Base-by-base conservation (phyloP, 208 protist species). In the Polymyxa betae region DNA sequence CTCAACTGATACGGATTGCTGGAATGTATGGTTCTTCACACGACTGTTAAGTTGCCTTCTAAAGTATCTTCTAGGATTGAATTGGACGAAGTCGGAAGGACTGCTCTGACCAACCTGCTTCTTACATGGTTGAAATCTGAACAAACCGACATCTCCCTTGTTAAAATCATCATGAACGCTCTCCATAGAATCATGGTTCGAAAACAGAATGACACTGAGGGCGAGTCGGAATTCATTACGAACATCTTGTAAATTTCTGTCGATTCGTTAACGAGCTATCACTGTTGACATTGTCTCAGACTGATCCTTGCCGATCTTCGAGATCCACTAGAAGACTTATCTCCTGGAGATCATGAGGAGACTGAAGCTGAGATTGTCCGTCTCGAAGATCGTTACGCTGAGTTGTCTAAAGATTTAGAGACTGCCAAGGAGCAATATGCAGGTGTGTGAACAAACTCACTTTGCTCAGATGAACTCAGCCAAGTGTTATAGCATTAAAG, bases 231-330 rank as follows among this genome's bases (percentile, higher is more conserved):
- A 43, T 82, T 82, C n/a, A 35, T 43, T 5, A 82, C 72, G 16
- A 82, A 35, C 72, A 40, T n/a, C 10, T n/a, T 82, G 72, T 82
- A 82, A 38, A n/a, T 43, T 20, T 82, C 12, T 16, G 72, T 43
- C 72, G 5, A 5, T 35, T n/a, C n/a, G 35, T 82, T n/a, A n/a
- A n/a, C n/a, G n/a, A 82, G 5, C 40, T 20, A 82, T 35, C 72
- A 43, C 72, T 16, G 72, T 82, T 35, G 35, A 35, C n/a, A 12
- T 43, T 5, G n/a, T 82, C 35, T 38, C 72, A 82, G 72, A 12
- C 72, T 82, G 5, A n/a, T 82, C n/a, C 35, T 82, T 5, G 72
- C 72, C n/a, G 72, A 82, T 43, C 40, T 82, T 45, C 72, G 72
- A 20, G 72, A 82, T 43, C 72, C 72, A 82, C 72, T 82, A 16